These are phyloP conservation scores for Malus domestica DNA, from an alignment of 306 rosid genomes.

Conservation along the genomic window ASM211411v1 NC_041798.1:24041501-24042000, in stretches of 20 bases:
- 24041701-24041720: slow-evolving; percentile 7
- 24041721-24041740: slow-evolving; percentile 6
- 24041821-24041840: no score
- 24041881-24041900: background rate
- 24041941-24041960: no score
- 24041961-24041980: no score
- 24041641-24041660: slow-evolving; percentile 86
- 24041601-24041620: slow-evolving; percentile 88
- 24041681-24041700: slow-evolving; percentile 43
- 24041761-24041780: no score
- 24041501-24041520: slow-evolving; percentile 30
- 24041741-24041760: background rate
- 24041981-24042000: background rate
- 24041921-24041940: no score
- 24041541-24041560: background rate
- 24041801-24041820: no score
- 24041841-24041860: no score
- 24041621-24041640: slow-evolving; percentile 91
- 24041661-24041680: slow-evolving; percentile 99
- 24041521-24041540: background rate
- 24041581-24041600: slow-evolving; percentile 64
- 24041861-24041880: background rate
- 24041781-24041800: no score
- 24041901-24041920: background rate
- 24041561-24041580: background rate